Conservation (phyloP, 2,329 filamentous ascomycete species). For the Aureobasidium musti region DNA sequence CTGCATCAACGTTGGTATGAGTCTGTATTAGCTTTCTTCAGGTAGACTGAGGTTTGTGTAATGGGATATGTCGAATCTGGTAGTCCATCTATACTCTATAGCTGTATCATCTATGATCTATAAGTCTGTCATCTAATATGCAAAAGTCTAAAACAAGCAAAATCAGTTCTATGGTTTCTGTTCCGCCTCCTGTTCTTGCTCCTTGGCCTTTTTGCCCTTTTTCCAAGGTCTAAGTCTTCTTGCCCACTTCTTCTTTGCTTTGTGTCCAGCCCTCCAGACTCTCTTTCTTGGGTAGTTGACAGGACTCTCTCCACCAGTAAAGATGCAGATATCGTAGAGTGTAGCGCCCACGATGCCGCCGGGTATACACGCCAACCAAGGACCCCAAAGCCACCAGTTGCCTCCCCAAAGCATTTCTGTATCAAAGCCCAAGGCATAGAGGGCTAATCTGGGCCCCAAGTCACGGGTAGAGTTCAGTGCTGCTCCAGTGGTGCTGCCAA, state of each 20-base stretch:
- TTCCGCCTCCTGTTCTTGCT: background rate
- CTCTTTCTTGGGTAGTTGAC: constrained; percentile 52
- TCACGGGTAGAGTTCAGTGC: constrained; percentile 55
- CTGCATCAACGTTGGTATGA: too few relatives aligned
- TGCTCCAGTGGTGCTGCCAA: constrained; percentile 53
- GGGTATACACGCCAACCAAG: constrained; percentile 46
- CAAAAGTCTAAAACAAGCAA: too few relatives aligned
- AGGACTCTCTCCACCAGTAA: constrained; percentile 52
- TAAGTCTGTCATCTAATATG: background rate
- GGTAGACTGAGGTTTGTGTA: background rate
- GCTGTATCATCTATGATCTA: background rate
- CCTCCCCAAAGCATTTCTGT: constrained; percentile 41
- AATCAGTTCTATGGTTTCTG: background rate
- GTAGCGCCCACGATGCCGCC: constrained; percentile 50
- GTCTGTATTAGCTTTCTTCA: too few relatives aligned
- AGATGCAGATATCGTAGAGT: constrained; percentile 55
- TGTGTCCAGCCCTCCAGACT: constrained; percentile 28
- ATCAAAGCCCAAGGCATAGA: constrained; percentile 50
- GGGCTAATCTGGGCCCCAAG: constrained; percentile 53
- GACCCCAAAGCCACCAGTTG: constrained; percentile 53
- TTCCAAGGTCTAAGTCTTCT: constrained; percentile 8
- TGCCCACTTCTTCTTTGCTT: constrained; percentile 28
- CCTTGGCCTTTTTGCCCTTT: background rate
- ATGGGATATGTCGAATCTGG: background rate
- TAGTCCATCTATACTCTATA: background rate